Conservation (phyloP, 2,329 filamentous ascomycete genomes). For the Alternaria arbusti region DNA sequence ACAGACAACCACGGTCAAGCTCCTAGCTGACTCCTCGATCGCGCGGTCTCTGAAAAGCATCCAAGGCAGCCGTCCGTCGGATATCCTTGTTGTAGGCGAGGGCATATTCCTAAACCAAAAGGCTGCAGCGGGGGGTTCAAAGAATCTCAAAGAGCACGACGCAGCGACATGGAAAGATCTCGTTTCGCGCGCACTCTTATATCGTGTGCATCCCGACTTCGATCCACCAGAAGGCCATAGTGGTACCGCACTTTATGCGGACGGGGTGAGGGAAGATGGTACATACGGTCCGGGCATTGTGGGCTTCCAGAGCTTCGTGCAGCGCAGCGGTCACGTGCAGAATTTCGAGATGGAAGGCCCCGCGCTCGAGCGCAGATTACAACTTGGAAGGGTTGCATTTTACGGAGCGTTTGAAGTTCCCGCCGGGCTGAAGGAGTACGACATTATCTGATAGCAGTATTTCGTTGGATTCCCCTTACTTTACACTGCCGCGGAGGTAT, state of each 20-base stretch:
- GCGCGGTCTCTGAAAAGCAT: neutral
- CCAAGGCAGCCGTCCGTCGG: neutral
- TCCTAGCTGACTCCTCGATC: neutral
- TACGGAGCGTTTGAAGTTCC: neutral
- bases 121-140: neutral
- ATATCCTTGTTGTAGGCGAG: neutral
- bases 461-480: too few relatives aligned
- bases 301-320: neutral
- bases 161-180: neutral
- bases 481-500: too few relatives aligned
- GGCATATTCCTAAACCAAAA: neutral
- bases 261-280: accelerated
- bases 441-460: neutral
- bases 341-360: neutral
- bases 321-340: neutral
- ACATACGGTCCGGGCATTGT: neutral
- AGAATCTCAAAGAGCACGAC: neutral
- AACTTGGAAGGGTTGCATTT: accelerated
- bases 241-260: neutral
- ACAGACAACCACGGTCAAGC: neutral
- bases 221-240: neutral
- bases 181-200: neutral
- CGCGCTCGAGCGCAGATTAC: accelerated
- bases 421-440: neutral
- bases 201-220: neutral